Evolutionary conservation across 2,329 filamentous ascomycete species (phyloP).

Genomic region (Phyllosticta capitalensis): DNA sequence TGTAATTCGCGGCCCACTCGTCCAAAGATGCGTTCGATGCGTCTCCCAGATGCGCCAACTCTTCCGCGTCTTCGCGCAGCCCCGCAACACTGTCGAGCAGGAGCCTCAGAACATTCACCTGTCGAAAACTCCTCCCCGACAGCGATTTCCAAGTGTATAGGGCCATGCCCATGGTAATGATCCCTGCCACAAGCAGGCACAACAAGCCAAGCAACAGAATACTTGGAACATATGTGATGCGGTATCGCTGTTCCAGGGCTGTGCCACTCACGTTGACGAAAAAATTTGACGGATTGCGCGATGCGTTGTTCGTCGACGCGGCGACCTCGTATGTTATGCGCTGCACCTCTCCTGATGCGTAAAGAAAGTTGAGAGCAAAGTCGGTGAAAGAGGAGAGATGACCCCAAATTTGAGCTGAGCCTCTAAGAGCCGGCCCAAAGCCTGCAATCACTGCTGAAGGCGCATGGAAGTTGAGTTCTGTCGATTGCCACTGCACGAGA

Average conservation of each 20-base stretch:
- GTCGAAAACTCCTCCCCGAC: not conserved
- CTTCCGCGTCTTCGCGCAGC: not conserved
- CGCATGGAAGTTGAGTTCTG: not conserved
- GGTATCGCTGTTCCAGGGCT: slow-evolving; percentile 7
- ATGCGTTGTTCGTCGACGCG: not conserved
- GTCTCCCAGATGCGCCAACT: not conserved
- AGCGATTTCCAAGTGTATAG: not conserved
- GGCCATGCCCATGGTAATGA: not conserved
- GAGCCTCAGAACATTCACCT: not conserved
- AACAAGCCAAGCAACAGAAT: slow-evolving; percentile 11
- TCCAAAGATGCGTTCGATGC: not conserved
- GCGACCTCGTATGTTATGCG: slow-evolving; percentile 15
- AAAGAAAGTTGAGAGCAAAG: slow-evolving; percentile 12
- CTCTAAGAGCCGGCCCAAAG: not conserved
- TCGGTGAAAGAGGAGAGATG: not conserved
- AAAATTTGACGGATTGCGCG: slow-evolving; percentile 1
- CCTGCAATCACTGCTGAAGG: not conserved
- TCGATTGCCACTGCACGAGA: not conserved
- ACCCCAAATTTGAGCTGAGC: not conserved
- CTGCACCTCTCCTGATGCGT: slow-evolving; percentile 13
- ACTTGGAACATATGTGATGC: slow-evolving; percentile 15
- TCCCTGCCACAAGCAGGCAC: not conserved
- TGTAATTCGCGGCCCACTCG: not conserved
- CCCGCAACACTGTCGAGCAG: not conserved
- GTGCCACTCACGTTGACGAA: slow-evolving; percentile 7